Evolutionary conservation across 2,329 filamentous ascomycete genomes (phyloP), one percentile per base, ranked within the genome.

Genomic region (Ascochyta fabae): DNA sequence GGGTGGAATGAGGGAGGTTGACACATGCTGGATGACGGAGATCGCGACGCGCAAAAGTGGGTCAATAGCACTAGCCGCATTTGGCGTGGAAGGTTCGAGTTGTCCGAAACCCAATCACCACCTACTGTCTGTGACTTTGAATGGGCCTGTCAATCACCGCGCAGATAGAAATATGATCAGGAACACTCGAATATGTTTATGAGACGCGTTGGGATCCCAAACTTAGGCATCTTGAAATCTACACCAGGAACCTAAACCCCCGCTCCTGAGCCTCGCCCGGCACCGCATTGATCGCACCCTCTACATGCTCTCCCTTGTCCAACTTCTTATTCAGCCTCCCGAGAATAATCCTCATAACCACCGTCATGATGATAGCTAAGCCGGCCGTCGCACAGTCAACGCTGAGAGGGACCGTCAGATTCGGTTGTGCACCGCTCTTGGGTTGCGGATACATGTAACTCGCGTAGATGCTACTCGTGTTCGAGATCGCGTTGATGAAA

Each of bases 401-500:
- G 6, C 81, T 80, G 77, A 92, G 87, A 4, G 89, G 87, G 15
- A 85, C 77, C 5, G 84, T 79, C 75, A 69, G 56, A 40, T 74
- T 60, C 3, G 71, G 69, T 58, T 73, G 70, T 26, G 47, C 49
- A 8, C 66, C 67, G 9, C 63, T 63, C 46, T 69, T 69, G 7
- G 72, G 71, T 57, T 84, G 78, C 15, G 83, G 83, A 64, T 90
- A 91, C 81, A 90, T 84, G 65, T 89, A 89, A 52, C 80, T 83
- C 0, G 86, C 86, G 67, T 88, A 92, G 61, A 93, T 92, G 43
- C 83, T 86, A 38, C 84, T 85, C 10, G 82, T 80, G 70, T 93
- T 92, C 16, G 83, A 85, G 9, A 91, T 80, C 2, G 87, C 87
- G 68, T 94, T 94, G 75, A 93, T 91, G 58, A 88, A 86, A 1